Conservation (phyloP, 495 filamentous ascomycete genomes). For the Sordaria brevicollis region DNA sequence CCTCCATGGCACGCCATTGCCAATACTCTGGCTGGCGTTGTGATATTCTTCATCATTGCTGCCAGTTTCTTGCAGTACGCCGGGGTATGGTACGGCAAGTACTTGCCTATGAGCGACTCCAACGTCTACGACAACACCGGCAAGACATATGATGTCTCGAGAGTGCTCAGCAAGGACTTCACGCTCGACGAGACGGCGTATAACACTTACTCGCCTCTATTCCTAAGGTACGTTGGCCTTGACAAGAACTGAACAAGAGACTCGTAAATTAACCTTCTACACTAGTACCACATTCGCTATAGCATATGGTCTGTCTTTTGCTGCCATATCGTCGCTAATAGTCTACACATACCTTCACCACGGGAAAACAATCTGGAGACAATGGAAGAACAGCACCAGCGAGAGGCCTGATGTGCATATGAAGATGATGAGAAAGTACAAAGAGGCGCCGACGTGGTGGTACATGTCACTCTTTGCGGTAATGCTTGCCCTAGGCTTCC, state of each 20-base stretch:
- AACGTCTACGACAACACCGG: conserved; percentile 55
- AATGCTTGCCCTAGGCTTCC: conserved; percentile 51
- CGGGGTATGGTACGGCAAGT: conserved; percentile 54
- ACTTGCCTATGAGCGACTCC: conserved; percentile 49
- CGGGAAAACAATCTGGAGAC: conserved; percentile 49
- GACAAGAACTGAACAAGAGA: not conserved
- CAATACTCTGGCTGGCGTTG: conserved; percentile 53
- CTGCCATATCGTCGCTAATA: conserved; percentile 55
- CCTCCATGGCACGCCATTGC: conserved; percentile 48
- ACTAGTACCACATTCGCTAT: conserved; percentile 48
- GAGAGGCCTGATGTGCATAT: conserved; percentile 50
- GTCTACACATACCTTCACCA: conserved; percentile 57
- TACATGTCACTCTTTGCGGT: conserved; percentile 39
- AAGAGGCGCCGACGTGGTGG: conserved; percentile 48
- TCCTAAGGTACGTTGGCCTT: conserved; percentile 34
- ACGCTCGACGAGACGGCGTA: conserved; percentile 46
- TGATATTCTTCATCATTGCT: conserved; percentile 40
- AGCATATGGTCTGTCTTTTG: conserved; percentile 61
- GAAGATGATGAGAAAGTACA: conserved; percentile 50
- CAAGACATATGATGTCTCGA: conserved; percentile 41
- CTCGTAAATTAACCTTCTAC: not conserved
- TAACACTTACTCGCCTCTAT: conserved; percentile 51
- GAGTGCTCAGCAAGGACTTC: conserved; percentile 38
- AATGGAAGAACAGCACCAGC: conserved; percentile 48
- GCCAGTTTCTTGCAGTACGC: conserved; percentile 48